Evolutionary conservation across 2,329 filamentous ascomycete genomes (phyloP).

Genomic region (Zopfia rhizophila): DNA sequence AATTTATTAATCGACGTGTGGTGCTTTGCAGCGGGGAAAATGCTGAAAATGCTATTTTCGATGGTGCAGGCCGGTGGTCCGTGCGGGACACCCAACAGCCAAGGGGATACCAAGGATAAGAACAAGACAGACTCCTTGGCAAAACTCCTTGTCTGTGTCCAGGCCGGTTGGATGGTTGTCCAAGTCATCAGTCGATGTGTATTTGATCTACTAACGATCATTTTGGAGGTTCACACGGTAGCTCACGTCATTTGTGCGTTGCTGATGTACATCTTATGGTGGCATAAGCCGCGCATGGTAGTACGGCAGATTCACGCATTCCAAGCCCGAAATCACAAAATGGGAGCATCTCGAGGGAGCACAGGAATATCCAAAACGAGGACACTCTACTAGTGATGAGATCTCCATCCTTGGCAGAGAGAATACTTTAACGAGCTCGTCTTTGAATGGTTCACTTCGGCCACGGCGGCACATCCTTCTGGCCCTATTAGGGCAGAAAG

Average conservation of each 20-base stretch:
- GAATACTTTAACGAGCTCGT: too few species aligned
- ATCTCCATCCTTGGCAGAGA: too few species aligned
- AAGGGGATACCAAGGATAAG: constrained; percentile 30
- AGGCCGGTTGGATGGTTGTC: constrained; percentile 39
- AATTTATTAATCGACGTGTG: too few species aligned
- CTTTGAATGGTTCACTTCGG: too few species aligned
- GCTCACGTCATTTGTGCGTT: constrained; percentile 54
- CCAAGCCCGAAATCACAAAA: constrained; percentile 10
- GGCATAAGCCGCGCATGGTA: constrained; percentile 35
- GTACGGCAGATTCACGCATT: constrained; percentile 9
- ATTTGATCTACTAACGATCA: constrained; percentile 44
- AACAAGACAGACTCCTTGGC: constrained; percentile 28
- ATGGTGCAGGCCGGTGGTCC: too few species aligned
- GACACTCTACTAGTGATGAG: too few species aligned
- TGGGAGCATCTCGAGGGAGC: constrained; percentile 2
- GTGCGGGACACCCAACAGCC: too few species aligned
- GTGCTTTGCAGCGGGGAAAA: too few species aligned
- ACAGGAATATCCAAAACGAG: not conserved
- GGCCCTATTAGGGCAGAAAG: too few species aligned
- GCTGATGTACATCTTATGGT: constrained; percentile 39
- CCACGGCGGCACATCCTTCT: too few species aligned
- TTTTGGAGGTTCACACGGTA: constrained; percentile 71
- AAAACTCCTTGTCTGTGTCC: constrained; percentile 27
- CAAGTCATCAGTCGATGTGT: constrained; percentile 29
- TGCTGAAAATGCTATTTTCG: too few species aligned